Conservation (phyloP, 768 basidiomycete genomes). For the Holtermannia corniformis region DNA sequence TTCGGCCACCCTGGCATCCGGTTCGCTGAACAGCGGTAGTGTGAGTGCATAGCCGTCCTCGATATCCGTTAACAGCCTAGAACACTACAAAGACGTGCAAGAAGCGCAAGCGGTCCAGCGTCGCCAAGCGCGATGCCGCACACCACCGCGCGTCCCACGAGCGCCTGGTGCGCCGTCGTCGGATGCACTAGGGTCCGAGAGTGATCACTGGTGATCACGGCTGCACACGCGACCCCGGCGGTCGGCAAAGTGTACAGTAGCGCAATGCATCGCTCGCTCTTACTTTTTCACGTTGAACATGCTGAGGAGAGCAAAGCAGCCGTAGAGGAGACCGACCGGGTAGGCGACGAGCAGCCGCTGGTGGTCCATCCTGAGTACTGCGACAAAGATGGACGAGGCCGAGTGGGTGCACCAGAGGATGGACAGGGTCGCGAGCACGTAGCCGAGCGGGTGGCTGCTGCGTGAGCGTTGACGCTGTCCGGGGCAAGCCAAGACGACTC, state of each 20-base stretch:
- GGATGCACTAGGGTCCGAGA: neutral
- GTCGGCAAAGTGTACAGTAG: neutral
- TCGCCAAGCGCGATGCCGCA: neutral
- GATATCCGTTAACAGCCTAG: neutral
- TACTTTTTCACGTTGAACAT: slow-evolving; percentile 58
- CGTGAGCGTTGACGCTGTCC: neutral
- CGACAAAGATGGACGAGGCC: slow-evolving; percentile 90
- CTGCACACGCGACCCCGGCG: no score
- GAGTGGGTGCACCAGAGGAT: slow-evolving; percentile 97
- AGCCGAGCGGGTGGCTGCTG: slow-evolving; percentile 69
- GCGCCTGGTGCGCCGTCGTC: neutral
- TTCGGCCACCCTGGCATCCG: neutral
- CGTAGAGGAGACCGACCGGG: slow-evolving; percentile 86
- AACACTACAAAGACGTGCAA: neutral
- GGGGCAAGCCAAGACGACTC: no score
- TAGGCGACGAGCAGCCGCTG: slow-evolving; percentile 93
- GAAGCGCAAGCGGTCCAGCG: neutral
- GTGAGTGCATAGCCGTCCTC: no score
- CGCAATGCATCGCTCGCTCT: neutral
- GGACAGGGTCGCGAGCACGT: slow-evolving; percentile 66
- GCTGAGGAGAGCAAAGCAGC: slow-evolving; percentile 85
- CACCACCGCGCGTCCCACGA: neutral
- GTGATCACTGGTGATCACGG: neutral
- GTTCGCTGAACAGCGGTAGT: no score
- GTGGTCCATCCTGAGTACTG: slow-evolving; percentile 88